Base-by-base conservation (phyloP, 345 rosid genomes). In the Eucalyptus albens region DNA sequence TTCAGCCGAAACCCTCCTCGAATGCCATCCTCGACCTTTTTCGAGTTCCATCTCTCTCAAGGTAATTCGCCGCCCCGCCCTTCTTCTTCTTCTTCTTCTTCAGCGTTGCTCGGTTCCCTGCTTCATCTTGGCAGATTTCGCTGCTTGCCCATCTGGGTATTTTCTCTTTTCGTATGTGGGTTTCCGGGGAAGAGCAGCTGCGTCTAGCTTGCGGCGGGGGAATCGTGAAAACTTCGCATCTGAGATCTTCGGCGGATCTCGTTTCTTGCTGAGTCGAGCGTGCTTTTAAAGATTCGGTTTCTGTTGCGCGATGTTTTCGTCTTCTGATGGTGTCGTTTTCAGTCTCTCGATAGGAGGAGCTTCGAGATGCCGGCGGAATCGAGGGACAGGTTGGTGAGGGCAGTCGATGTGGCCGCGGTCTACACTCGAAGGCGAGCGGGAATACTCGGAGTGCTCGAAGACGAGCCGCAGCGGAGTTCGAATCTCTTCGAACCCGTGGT, bases 311-410 rank as follows among this genome's bases (percentile, higher is more conserved):
- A 21, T 77, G 47, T 24, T 40, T 65, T 7, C 62, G 56, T 59
- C 82, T 60, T 26, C 67, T 15, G 27, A 45, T 6, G 37, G 59
- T 65, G 22, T 59, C 29, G 11, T 89, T 45, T 40, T 50, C 8
- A 22, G 15, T 85, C 29, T 40, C 44, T 90, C 82, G 15, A 60
- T 87, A 77, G 7, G 72, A 89, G 59, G 53, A 91, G 87, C 92
- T 77, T 87, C 17, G 65, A 77, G 86, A 56, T 8, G 88, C 96
- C 96, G 98, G 89, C 94, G 50, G 96, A 95, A 90, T 89, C 98
- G 22, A 95, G 99, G 90, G 98, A 97, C 86, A 92, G 99, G 87
- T 67, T 96, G 47, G 81, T 87, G 33, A 93, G 96, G 89, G 91
- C 95, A 1, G 92, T 96, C 2, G 99, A 97, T 83, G 40, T 95